These are phyloP conservation scores for Daldinia childiae DNA, from an alignment of 495 filamentous ascomycete species.

Conservation along the genomic window DNA sequence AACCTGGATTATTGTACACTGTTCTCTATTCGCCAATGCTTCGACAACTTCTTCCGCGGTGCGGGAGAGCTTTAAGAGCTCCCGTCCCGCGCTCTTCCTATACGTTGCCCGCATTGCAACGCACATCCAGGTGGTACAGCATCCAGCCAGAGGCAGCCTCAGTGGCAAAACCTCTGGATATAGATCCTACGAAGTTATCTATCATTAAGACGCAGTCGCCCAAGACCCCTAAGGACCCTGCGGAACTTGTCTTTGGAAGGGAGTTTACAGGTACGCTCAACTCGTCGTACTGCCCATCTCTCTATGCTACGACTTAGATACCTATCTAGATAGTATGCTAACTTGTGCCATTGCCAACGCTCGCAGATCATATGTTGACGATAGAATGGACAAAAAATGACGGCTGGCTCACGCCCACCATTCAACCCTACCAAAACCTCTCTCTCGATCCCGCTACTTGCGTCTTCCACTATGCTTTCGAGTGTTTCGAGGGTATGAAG, in stretches of 20 bases:
- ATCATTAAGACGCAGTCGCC: constrained; percentile 79
- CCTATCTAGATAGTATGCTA: background rate
- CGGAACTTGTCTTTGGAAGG: constrained; percentile 86
- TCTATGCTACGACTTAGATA: background rate
- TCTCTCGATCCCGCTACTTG: constrained; percentile 94
- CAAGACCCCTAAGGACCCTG: constrained; percentile 72
- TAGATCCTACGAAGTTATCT: constrained; percentile 79
- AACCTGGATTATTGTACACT: background rate
- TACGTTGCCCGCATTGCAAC: constrained; percentile 35
- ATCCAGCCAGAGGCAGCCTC: constrained; percentile 64
- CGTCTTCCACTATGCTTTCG: constrained; percentile 98
- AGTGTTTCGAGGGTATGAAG: constrained; percentile 99
- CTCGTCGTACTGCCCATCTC: background rate
- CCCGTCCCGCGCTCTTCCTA: constrained; percentile 14
- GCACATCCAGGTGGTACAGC: constrained; percentile 63
- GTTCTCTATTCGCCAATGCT: constrained; percentile 37
- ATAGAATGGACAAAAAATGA: constrained; percentile 88
- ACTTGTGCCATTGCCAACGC: background rate
- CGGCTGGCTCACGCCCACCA: constrained; percentile 79
- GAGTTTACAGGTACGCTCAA: constrained; percentile 78
- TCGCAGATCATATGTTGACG: constrained; percentile 92
- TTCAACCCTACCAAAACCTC: constrained; percentile 95
- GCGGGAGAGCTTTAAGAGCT: constrained; percentile 41
- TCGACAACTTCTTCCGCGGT: constrained; percentile 41
- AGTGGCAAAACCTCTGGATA: constrained; percentile 59